Base-by-base conservation (phyloP, 2,329 filamentous ascomycete genomes). In the Emergomyces orientalis region DNA sequence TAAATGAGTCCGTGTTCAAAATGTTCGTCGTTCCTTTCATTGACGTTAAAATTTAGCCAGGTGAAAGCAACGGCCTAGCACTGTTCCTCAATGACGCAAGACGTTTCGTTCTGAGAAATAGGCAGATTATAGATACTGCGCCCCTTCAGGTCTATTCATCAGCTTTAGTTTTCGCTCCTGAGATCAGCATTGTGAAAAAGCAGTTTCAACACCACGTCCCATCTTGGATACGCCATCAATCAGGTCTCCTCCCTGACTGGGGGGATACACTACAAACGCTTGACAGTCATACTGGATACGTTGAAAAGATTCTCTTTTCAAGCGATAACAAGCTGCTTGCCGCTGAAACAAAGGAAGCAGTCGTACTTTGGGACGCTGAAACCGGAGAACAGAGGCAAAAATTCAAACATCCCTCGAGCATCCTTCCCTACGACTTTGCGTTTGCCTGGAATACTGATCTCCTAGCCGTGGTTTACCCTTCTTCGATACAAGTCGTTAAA, bases 61-160 rank as follows among this genome's bases (percentile, higher is more conserved):
- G 34, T 17, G 13, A 27, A 22, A 41, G 55, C 27, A 22, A 43
- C 1, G 25, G 19, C 3, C 4, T 59, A 17, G 25, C 37, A 25
- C 19, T 11, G 5, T 59, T 49, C 30, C 43, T 59, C 9, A 32
- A 70, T 39, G 73, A 77, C 66, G 69, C 70, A 22, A 69, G 59
- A 54, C 65, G 69, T 43, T 75, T 76, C 64, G 58, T 74, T 47
- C 65, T 73, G 0, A 67, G 66, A 52, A 70, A 71, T 62, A 32
- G 63, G 22, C 65, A 69, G 13, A 68, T 75, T 37, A 66, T 70
- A 43, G 66, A 73, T 43, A 57, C 59, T 47, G 69, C 69, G 13
- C 75, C 75, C 13, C 71, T 77, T 30, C 73, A 77, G 64, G 54
- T 73, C 19, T 76, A 77, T 64, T 68, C 22, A 30, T 71, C 70